Evolutionary conservation across 768 basidiomycete species (phyloP), one percentile per base, ranked within the genome.

Genomic region (Clathrus columnatus): DNA sequence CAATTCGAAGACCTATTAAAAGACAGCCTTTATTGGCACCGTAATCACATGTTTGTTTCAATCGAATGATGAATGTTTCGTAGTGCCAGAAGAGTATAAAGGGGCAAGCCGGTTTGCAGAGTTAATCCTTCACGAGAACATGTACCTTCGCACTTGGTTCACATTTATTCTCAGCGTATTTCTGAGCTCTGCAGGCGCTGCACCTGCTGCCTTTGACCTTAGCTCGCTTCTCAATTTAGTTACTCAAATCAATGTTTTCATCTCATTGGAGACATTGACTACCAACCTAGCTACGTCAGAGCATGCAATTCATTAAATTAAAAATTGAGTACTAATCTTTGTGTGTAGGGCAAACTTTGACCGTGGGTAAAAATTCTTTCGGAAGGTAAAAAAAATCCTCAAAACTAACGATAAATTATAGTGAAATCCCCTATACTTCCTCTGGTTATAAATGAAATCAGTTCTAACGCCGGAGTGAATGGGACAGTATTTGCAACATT

Each of bases 401-500:
- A 11, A 18, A 42, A 11, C 41, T 42, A 11, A 11, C 24, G 18
- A n/a, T 7, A 11, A 20, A 27, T 45, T 73, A 26, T 7, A 7
- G 24, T 7, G n/a, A 47, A 47, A 20, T 26, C 7, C 24, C n/a
- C 24, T 26, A 11, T 26, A 7, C 7, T 47, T 7, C 20, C 20
- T 20, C n/a, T 47, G 20, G 24, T 26, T 26, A 47, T 47, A 7
- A 26, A 47, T n/a, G 24, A 26, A 20, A 47, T 47, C 45, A 21
- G 20, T n/a, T 7, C 7, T n/a, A 47, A 47, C 7, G 45, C 45
- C 45, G 24, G 45, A 7, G 45, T 47, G 7, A 47, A 47, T 26
- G 45, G 45, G 7, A 47, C 45, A 7, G 45, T 47, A 7, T 47
- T 21, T 26, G 45, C 24, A 11, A 26, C 20, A 7, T 47, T 47